phyloP scores from a whole-genome alignment of 2,329 filamentous ascomycete species.

The Aspergillus unguis region DNA sequence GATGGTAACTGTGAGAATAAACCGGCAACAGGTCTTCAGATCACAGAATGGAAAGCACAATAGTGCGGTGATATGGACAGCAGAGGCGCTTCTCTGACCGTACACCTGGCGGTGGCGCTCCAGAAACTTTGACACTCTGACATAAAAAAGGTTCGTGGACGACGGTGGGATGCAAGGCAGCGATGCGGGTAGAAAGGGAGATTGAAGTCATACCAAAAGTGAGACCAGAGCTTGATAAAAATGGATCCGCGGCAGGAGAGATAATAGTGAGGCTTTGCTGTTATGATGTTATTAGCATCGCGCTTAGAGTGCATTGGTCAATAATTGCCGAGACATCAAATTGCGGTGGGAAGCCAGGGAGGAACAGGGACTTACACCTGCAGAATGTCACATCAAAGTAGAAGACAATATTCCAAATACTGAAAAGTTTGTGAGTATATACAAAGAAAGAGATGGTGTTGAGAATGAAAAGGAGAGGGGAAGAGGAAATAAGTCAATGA shows the following conservation, averaged over 20 bases:
- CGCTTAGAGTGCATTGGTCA: conserved; percentile 10
- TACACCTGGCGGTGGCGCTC: conserved; percentile 5
- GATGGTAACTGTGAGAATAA: conserved; percentile 3
- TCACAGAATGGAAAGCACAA: too few species aligned
- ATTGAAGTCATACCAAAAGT: conserved; percentile 25
- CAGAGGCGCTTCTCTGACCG: background rate
- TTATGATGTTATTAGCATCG: conserved; percentile 13
- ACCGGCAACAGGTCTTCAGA: too few species aligned
- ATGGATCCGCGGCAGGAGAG: conserved; percentile 23
- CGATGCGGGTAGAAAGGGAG: conserved; percentile 4
- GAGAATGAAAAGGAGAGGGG: background rate
- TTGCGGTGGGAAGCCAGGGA: conserved; percentile 11
- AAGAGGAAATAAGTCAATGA: background rate
- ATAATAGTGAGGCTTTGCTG: conserved; percentile 9
- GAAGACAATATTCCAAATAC: background rate
- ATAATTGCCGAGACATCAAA: conserved; percentile 27
- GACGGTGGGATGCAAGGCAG: background rate
- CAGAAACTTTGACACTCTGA: conserved; percentile 1
- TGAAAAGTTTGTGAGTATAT: background rate
- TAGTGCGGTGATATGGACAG: too few species aligned
- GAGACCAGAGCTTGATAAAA: conserved; percentile 25
- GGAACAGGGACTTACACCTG: background rate
- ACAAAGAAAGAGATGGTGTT: background rate
- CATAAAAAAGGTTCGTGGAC: background rate
- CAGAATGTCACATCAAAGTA: background rate